These are phyloP conservation scores for Bipolaris sorokiniana DNA, from an alignment of 2,329 filamentous ascomycete genomes.

Conservation along the genomic window DNA sequence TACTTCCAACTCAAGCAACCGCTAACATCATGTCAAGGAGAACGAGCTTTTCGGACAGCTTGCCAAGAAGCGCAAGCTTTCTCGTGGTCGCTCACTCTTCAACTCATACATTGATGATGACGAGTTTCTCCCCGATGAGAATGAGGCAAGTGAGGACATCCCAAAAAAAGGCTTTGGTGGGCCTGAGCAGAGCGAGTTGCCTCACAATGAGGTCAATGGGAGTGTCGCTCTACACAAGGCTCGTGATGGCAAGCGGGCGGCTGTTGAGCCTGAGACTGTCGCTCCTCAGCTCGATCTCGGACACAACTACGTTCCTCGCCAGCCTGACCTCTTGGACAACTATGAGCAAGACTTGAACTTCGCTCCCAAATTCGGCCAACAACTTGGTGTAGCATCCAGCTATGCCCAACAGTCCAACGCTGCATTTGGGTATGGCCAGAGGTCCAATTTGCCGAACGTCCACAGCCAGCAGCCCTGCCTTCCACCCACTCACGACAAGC, in stretches of 20 bases:
- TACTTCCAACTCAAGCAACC: background rate
- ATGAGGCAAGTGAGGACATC: constrained; percentile 19
- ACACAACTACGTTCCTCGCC: too few relatives aligned
- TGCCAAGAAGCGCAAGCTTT: constrained; percentile 20
- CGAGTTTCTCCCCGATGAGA: constrained; percentile 23
- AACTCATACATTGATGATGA: constrained; percentile 19
- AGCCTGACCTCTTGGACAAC: too few relatives aligned
- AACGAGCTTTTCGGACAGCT: constrained; percentile 13
- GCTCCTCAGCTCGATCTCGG: background rate
- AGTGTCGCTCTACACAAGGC: constrained; percentile 21
- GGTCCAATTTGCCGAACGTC: too few relatives aligned
- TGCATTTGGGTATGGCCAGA: too few relatives aligned
- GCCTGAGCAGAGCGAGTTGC: constrained; percentile 1
- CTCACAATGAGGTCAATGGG: background rate
- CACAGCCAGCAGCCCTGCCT: too few relatives aligned
- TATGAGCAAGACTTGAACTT: too few relatives aligned
- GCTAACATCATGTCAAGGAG: constrained; percentile 9
- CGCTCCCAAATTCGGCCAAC: too few relatives aligned
- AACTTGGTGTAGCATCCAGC: too few relatives aligned
- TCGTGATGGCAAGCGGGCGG: constrained; percentile 15
- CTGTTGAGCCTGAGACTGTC: background rate
- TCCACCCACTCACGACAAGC: too few relatives aligned
- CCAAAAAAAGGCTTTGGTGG: constrained; percentile 6
- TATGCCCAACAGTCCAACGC: too few relatives aligned
- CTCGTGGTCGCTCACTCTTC: background rate